A percentile compares a stretch with the other conserved stretches of the same genome.
These are phyloP conservation scores for Exobasidium rhododendri DNA, from an alignment of 1,284 basidiomycete species.

Conservation along the genomic window DNA sequence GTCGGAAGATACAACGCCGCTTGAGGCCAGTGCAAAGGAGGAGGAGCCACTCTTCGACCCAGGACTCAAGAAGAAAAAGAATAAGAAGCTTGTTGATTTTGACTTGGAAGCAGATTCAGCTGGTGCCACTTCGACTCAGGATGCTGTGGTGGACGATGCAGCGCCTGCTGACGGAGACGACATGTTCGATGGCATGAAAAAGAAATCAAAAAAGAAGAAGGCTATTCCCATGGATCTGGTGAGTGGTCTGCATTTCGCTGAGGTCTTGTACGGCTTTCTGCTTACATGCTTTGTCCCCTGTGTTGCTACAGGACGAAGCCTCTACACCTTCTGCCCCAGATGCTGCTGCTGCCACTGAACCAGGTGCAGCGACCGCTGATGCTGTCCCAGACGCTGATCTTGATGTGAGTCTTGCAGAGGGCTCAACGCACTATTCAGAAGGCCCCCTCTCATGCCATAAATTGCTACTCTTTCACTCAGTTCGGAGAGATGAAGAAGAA, in stretches of 20 bases:
- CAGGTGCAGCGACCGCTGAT: slow-evolving; percentile 26
- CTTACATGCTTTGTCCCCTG: slow-evolving; percentile 2
- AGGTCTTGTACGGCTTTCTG: background rate
- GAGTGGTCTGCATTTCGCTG: slow-evolving; percentile 13
- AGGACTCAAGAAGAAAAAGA: slow-evolving; percentile 71
- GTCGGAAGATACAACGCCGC: slow-evolving; percentile 6
- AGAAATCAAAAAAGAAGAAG: slow-evolving; percentile 84
- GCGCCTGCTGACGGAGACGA: slow-evolving; percentile 61
- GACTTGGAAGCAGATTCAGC: slow-evolving; percentile 57
- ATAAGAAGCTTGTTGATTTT: slow-evolving; percentile 80
- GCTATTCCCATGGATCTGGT: slow-evolving; percentile 71
- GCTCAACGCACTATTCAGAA: slow-evolving; percentile 14
- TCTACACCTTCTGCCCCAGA: slow-evolving; percentile 17
- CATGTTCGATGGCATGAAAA: slow-evolving; percentile 83
- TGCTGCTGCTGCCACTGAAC: slow-evolving; percentile 25
- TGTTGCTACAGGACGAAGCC: slow-evolving; percentile 27
- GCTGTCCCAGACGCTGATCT: slow-evolving; percentile 48
- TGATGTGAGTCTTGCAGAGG: slow-evolving; percentile 50
- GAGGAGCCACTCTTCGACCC: slow-evolving; percentile 78
- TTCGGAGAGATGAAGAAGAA: slow-evolving; percentile 62
- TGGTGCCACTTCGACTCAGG: slow-evolving; percentile 42
- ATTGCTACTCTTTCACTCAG: slow-evolving; percentile 45
- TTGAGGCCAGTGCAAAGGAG: background rate
- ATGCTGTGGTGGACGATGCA: slow-evolving; percentile 60
- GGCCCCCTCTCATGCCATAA: no score